Conservation (phyloP, 305 asterid species). For the Fraxinus ornus region DNA sequence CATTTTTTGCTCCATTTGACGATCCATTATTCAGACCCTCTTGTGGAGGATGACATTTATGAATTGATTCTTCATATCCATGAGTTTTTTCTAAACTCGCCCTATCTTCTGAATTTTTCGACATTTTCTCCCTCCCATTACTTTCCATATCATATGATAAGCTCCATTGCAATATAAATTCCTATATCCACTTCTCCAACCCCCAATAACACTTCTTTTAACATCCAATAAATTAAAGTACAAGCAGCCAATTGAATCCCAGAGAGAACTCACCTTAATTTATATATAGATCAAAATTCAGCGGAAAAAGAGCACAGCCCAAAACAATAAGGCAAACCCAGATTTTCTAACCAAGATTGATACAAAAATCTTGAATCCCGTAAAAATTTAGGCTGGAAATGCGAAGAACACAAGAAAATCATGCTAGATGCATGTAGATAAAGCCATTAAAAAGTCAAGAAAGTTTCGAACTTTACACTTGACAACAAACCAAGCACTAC, state of each 20-base stretch:
- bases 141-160: slow-evolving; percentile 53
- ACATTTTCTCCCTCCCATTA: slow-evolving; percentile 35
- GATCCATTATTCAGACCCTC: slow-evolving; percentile 18
- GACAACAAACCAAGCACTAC: slow-evolving; percentile 20
- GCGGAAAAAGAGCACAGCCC: slow-evolving; percentile 11
- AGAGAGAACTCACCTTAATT: slow-evolving; percentile 23
- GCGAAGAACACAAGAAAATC: slow-evolving; percentile 28
- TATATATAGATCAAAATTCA: slow-evolving; percentile 19
- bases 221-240: background rate
- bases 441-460: slow-evolving; percentile 17
- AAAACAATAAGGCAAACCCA: slow-evolving; percentile 11
- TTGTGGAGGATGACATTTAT: slow-evolving; percentile 4
- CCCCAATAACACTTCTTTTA: slow-evolving; percentile 13
- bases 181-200: slow-evolving; percentile 24
- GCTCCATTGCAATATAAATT: slow-evolving; percentile 25
- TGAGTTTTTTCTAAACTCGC: slow-evolving; percentile 21
- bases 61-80: slow-evolving; percentile 19
- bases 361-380: slow-evolving; percentile 20
- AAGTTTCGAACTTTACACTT: slow-evolving; percentile 21
- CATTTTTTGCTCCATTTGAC: slow-evolving; percentile 15
- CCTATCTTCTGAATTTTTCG: slow-evolving; percentile 26
- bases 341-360: slow-evolving; percentile 20
- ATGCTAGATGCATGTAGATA: slow-evolving; percentile 3
- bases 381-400: slow-evolving; percentile 24
- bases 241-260: slow-evolving; percentile 11